Conservation (phyloP, 2,329 filamentous ascomycete species). For the Diplodia seriata region DNA sequence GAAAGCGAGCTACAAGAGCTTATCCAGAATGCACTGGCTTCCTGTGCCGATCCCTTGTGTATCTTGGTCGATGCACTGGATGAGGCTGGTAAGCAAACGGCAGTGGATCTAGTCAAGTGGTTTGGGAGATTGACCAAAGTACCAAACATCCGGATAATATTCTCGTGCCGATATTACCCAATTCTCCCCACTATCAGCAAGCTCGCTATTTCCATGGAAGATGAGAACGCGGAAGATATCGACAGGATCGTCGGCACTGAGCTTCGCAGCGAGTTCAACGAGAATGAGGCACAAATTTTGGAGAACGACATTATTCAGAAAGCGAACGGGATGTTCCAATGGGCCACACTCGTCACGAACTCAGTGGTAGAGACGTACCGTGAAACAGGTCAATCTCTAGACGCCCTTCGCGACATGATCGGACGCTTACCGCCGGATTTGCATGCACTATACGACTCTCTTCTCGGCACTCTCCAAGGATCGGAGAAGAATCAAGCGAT, state of each 20-base stretch:
- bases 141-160: background rate
- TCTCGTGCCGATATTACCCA: background rate
- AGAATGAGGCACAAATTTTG: background rate
- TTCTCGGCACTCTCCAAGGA: background rate
- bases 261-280: background rate
- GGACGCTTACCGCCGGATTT: background rate
- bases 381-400: background rate
- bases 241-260: background rate
- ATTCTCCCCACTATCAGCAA: background rate
- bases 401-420: background rate
- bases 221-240: background rate
- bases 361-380: background rate
- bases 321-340: slow-evolving; percentile 11
- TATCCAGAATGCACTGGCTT: background rate
- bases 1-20: background rate
- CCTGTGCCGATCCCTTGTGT: background rate
- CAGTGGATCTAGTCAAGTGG: background rate
- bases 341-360: background rate
- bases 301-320: background rate
- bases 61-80: slow-evolving; percentile 4
- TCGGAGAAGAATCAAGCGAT: background rate
- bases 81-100: background rate
- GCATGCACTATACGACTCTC: background rate
- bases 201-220: background rate
- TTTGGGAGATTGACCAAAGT: background rate